Evolutionary conservation across 1,284 basidiomycete species (phyloP), one percentile per base, ranked within the genome.

Genomic region (Athelia psychrophila): DNA sequence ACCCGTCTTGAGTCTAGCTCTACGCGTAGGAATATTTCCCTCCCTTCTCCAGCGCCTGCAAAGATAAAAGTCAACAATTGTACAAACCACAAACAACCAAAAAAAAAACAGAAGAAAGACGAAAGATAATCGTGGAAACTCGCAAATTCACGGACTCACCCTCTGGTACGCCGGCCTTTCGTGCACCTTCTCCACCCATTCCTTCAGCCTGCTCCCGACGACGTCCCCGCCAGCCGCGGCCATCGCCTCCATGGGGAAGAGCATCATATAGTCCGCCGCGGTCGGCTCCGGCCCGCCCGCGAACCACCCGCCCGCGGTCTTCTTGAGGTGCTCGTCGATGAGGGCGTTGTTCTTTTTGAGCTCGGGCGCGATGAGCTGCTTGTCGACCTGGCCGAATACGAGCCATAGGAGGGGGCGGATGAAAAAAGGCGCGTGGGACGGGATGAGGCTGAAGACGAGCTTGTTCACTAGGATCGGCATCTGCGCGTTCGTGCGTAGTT

Each of bases 251-350:
- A 71, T 55, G 1, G 71, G 62, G 58, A 73, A 73, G 18, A 57
- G 50, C 72, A 76, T 73, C 61, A 70, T 62, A 55, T 66, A 77
- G 56, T 77, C 75, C 20, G 75, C 72, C 30, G 72, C 59, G 0
- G 74, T 76, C 1, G 69, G 72, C 23, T 63, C 50, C 10, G 59
- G 50, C 12, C 68, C 72, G 19, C 71, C 71, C 3, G 72, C 71
- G 48, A 77, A 71, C 67, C 67, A 76, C 9, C 56, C 57, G 2
- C 51, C 53, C 36, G 54, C 50, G 24, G 59, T 58, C 38, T 67
- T 70, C 6, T 56, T 56, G 10, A 76, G 63, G 46, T 71, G 70
- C 2, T 51, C 52, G 50, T 77, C 73, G 42, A 76, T 65, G 51
- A 73, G 49, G n/a, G 59, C 58, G 22, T 56, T 58, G 48, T 73